phyloP scores from a whole-genome alignment of 345 rosid species.

The Eucalyptus coolabah region DNA sequence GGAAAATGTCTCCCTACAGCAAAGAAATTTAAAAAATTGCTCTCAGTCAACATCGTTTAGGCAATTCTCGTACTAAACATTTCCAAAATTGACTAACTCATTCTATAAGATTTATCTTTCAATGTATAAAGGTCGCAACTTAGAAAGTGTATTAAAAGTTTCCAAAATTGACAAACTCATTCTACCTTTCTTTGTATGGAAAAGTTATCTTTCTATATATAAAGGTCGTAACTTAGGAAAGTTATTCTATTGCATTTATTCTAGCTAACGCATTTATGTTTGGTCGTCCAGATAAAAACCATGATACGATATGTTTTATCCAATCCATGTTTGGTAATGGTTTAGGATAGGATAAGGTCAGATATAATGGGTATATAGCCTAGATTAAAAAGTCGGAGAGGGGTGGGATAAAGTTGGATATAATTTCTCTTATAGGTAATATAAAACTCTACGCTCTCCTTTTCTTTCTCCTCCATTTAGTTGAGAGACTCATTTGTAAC shows the following conservation, averaged over 20 bases:
- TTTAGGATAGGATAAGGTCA: no score
- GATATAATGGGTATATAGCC: rapidly evolving
- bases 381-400: rapidly evolving
- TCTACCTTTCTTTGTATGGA: neutral
- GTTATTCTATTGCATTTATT: neutral
- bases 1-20: neutral
- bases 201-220: neutral
- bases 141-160: neutral
- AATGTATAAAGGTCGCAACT: neutral
- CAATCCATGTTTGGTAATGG: no score
- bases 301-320: no score
- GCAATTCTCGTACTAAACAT: neutral
- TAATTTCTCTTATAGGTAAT: no score
- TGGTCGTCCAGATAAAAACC: no score
- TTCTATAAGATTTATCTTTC: neutral
- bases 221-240: neutral
- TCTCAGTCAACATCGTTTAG: neutral
- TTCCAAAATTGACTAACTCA: neutral
- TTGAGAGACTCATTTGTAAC: rapidly evolving
- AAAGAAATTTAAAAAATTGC: neutral
- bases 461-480: no score
- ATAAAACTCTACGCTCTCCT: no score
- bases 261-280: neutral
- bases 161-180: neutral
- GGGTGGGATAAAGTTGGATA: no score